Percentiles rank a stretch among this genome's conserved stretches.
Conservation (phyloP, 2,329 filamentous ascomycete genomes). For the Sporothrix variecibatus region DNA sequence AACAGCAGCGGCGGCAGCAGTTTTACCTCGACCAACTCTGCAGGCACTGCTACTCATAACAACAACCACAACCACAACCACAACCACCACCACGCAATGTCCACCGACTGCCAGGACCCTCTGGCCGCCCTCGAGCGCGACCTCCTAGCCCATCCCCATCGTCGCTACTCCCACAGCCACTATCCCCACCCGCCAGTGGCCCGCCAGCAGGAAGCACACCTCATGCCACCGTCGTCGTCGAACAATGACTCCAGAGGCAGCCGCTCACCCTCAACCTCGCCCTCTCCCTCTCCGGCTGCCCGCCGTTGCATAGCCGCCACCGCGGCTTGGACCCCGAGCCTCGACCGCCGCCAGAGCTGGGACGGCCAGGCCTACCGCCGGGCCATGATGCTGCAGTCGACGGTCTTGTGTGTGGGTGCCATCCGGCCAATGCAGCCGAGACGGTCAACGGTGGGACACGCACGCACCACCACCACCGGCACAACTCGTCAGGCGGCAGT, state of each 20-base stretch:
- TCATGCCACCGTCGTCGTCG: neutral
- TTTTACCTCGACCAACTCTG: neutral
- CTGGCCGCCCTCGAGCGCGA: conserved; percentile 24
- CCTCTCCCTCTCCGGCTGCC: conserved; percentile 28
- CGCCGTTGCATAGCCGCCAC: conserved; percentile 42
- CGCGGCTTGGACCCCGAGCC: conserved; percentile 50
- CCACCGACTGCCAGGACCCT: conserved; percentile 8
- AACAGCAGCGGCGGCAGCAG: neutral
- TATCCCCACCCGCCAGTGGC: neutral
- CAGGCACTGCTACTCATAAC: neutral
- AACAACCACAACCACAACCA: neutral
- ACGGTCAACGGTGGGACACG: neutral
- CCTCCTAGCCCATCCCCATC: conserved; percentile 20
- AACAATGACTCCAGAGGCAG: too few relatives aligned
- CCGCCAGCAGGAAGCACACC: neutral
- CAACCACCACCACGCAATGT: neutral
- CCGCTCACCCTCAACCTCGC: neutral
- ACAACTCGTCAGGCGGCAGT: neutral
- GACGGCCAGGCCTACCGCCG: conserved; percentile 57
- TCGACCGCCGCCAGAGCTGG: conserved; percentile 54
- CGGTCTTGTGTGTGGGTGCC: conserved; percentile 22
- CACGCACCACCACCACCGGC: neutral
- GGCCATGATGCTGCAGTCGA: conserved; percentile 37
- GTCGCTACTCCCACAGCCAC: neutral
- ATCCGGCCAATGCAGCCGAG: neutral